Base-by-base conservation (phyloP, 192 early-diverging fungal species). In the Phlyctochytrium planicorne region DNA sequence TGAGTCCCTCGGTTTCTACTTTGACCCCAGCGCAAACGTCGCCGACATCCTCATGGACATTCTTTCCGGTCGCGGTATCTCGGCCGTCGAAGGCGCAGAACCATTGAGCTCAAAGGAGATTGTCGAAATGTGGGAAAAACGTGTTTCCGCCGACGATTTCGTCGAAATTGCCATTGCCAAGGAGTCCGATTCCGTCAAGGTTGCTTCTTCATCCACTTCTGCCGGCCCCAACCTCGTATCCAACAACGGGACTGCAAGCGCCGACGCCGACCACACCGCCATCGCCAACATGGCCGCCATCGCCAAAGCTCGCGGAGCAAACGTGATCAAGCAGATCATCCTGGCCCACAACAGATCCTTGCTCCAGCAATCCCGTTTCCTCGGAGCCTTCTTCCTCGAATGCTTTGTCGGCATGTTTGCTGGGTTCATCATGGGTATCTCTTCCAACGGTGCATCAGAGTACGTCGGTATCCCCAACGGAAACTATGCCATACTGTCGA, bases 1-100 rank as follows among this genome's bases (percentile, higher is more conserved):
- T 62, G 61, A 70, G 35, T 47, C 60, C 1, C 62, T 80, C 6
- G 75, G 74, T 6, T 69, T 62, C 60, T 61, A 16, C n/a, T 75
- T 78, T 62, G 6, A 4, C 2, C 30, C 59, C 6, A 32, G 24
- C 14, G 30, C 64, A 27, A 67, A 75, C 56, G 65, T 52, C 35
- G 67, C 74, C 14, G 76, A 78, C 40, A 65, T 70, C 32, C 36
- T 75, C 4, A 78, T 78, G 76, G 76, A n/a, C n/a, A n/a, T n/a
- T n/a, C n/a, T n/a, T n/a, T n/a, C n/a, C n/a, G n/a, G n/a, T n/a
- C n/a, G n/a, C 74, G 53, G 80, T 55, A 80, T 80, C 55, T 52
- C 78, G 6, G 66, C 69, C 52, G 80, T 68, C 10, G 73, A 69
- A 32, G 68, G 75, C 27, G 62, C 62, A 17, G 75, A 76, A 47